Conservation (phyloP, 1,284 basidiomycete genomes). For the Ustilago vetiveriae region DNA sequence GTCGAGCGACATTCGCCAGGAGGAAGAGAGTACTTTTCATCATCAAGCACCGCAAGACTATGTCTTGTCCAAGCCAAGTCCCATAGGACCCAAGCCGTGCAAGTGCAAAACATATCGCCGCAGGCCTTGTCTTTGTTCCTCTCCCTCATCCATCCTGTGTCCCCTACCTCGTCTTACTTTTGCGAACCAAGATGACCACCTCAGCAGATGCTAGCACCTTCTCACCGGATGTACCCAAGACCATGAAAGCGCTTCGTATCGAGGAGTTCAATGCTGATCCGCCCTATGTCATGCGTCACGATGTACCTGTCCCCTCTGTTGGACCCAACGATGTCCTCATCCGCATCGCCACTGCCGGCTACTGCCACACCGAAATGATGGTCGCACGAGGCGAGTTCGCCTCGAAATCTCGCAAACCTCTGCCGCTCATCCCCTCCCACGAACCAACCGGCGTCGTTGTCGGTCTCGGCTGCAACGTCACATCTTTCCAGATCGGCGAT, state of each 20-base stretch:
- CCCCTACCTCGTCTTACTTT: no score
- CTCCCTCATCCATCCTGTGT: no score
- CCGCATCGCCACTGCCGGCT: slow-evolving; percentile 47
- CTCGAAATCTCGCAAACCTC: slow-evolving; percentile 25
- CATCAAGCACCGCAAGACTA: no score
- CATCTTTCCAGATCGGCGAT: slow-evolving; percentile 48
- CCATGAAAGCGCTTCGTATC: slow-evolving; percentile 27
- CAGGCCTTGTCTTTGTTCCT: no score
- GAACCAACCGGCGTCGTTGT: slow-evolving; percentile 54
- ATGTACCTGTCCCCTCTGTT: slow-evolving; percentile 21
- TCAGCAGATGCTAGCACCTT: slow-evolving; percentile 3
- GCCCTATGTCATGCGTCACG: slow-evolving; percentile 29
- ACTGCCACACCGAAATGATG: slow-evolving; percentile 56
- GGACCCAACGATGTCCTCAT: slow-evolving; percentile 35
- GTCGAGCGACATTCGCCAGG: no score
- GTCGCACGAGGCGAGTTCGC: slow-evolving; percentile 43
- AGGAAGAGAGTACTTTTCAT: no score
- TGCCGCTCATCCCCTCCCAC: slow-evolving; percentile 45
- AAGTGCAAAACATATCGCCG: no score
- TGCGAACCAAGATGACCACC: neutral
- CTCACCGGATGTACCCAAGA: slow-evolving; percentile 10
- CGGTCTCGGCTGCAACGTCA: slow-evolving; percentile 13
- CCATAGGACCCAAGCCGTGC: no score
- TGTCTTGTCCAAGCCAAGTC: no score
- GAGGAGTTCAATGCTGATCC: slow-evolving; percentile 34